Conservation (phyloP, 2,329 filamentous ascomycete species). For the Tothia fuscella region DNA sequence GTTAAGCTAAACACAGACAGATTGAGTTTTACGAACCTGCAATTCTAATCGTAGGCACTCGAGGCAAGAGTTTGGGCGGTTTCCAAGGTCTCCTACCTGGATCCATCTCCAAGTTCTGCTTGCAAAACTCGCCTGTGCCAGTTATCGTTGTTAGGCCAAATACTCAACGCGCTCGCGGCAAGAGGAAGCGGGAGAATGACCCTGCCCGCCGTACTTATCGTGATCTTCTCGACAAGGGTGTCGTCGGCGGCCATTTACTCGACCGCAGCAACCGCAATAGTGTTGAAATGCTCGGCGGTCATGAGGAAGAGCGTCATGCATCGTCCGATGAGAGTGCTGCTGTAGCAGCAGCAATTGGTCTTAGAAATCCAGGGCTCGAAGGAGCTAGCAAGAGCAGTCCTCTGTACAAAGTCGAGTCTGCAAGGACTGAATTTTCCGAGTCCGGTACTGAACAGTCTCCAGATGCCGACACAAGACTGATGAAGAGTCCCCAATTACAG, state of each 20-base stretch:
- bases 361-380: not conserved
- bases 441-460: not conserved
- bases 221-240: constrained; percentile 59
- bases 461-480: constrained; percentile 6
- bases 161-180: constrained; percentile 81
- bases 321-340: constrained; percentile 8
- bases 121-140: constrained; percentile 85
- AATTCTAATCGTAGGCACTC: constrained; percentile 81
- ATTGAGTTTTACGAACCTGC: constrained; percentile 87
- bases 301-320: constrained; percentile 6
- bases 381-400: constrained; percentile 7
- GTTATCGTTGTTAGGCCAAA: constrained; percentile 85
- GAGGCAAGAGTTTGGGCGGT: constrained; percentile 71
- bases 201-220: constrained; percentile 64
- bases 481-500: constrained; percentile 9
- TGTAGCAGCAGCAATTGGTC: constrained; percentile 2
- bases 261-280: constrained; percentile 7
- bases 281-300: constrained; percentile 6
- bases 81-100: constrained; percentile 79
- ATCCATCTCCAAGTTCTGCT: constrained; percentile 86
- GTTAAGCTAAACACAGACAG: constrained; percentile 31
- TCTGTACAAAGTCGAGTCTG: constrained; percentile 7
- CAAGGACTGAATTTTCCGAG: not conserved
- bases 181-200: constrained; percentile 70
- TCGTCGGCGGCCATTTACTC: constrained; percentile 15